Evolutionary conservation across 2,329 filamentous ascomycete genomes (phyloP).

Genomic region (Calonectria leucothoes): DNA sequence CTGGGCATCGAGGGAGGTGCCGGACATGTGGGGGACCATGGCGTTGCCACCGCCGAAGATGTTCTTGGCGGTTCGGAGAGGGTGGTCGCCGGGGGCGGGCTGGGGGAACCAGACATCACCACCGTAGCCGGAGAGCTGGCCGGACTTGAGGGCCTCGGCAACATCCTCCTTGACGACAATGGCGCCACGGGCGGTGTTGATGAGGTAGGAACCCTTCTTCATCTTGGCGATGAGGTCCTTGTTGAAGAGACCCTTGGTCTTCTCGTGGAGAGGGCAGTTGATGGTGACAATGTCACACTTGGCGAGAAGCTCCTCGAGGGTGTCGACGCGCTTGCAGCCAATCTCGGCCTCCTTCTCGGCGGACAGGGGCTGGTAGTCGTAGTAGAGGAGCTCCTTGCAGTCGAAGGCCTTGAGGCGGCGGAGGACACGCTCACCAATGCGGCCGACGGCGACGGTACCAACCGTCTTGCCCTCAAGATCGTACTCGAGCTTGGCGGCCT

Average conservation of each 20-base stretch:
- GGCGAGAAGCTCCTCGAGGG: slow-evolving; percentile 90
- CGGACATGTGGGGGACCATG: slow-evolving; percentile 99
- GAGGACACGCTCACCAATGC: slow-evolving; percentile 97
- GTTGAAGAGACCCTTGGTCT: slow-evolving; percentile 96
- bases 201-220: slow-evolving; percentile 97
- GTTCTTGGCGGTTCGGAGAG: slow-evolving; percentile 92
- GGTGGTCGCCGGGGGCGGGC: slow-evolving; percentile 93
- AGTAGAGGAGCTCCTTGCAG: slow-evolving; percentile 99
- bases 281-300: slow-evolving; percentile 99
- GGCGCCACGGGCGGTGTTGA: slow-evolving; percentile 98
- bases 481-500: slow-evolving; percentile 97
- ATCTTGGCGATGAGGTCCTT: slow-evolving; percentile 99
- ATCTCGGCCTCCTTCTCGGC: slow-evolving; percentile 94
- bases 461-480: slow-evolving; percentile 98
- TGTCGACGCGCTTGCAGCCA: slow-evolving; percentile 89
- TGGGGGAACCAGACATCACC: slow-evolving; percentile 98
- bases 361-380: slow-evolving; percentile 95
- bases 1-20: slow-evolving; percentile 98
- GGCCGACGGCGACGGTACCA: slow-evolving; percentile 95
- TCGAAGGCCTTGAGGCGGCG: slow-evolving; percentile 96
- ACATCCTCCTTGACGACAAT: slow-evolving; percentile 99
- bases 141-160: slow-evolving; percentile 89
- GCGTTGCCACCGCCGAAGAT: slow-evolving; percentile 97
- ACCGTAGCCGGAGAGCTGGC: slow-evolving; percentile 90
- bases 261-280: slow-evolving; percentile 99